Evolutionary conservation across 2,329 filamentous ascomycete species (phyloP).

Genomic region (Leptographium procerum): DNA sequence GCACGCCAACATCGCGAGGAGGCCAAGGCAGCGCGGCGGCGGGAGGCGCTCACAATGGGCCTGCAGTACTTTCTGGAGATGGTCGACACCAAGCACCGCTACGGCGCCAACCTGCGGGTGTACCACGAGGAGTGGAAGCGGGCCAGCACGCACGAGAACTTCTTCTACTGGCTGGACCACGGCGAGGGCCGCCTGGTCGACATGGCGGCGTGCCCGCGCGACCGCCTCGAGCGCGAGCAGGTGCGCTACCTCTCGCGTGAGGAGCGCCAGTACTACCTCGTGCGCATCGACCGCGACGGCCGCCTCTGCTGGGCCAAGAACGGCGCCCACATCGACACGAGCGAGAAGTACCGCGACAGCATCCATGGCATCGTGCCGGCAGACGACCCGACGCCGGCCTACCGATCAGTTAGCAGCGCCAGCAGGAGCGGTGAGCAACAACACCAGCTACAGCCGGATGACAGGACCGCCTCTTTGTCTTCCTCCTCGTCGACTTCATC

Average conservation of each 20-base stretch:
- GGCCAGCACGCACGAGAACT: constrained; percentile 68
- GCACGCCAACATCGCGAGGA: constrained; percentile 30
- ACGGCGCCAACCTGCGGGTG: constrained; percentile 67
- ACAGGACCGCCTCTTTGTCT: too few relatives aligned
- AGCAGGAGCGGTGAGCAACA: constrained; percentile 8
- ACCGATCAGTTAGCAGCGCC: constrained; percentile 19
- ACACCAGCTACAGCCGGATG: background rate
- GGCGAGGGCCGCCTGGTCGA: constrained; percentile 64
- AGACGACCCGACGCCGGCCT: constrained; percentile 49
- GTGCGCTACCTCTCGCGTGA: constrained; percentile 77
- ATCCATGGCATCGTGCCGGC: constrained; percentile 59
- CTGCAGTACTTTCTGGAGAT: constrained; percentile 78
- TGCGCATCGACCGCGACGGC: constrained; percentile 62
- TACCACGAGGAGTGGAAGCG: constrained; percentile 83
- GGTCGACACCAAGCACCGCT: constrained; percentile 77
- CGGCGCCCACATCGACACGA: constrained; percentile 64
- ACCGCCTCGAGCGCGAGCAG: constrained; percentile 63
- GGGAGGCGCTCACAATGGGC: constrained; percentile 68
- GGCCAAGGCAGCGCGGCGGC: constrained; percentile 45
- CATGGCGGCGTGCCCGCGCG: constrained; percentile 59
- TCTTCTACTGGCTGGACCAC: constrained; percentile 87
- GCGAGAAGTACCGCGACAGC: constrained; percentile 65
- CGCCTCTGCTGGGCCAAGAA: constrained; percentile 83
- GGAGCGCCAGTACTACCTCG: constrained; percentile 71
- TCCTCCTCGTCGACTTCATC: too few relatives aligned